Percentiles rank a stretch among this genome's conserved stretches.
Conservation (phyloP, 805 yeast species). For the Osmozyma mogii region DNA sequence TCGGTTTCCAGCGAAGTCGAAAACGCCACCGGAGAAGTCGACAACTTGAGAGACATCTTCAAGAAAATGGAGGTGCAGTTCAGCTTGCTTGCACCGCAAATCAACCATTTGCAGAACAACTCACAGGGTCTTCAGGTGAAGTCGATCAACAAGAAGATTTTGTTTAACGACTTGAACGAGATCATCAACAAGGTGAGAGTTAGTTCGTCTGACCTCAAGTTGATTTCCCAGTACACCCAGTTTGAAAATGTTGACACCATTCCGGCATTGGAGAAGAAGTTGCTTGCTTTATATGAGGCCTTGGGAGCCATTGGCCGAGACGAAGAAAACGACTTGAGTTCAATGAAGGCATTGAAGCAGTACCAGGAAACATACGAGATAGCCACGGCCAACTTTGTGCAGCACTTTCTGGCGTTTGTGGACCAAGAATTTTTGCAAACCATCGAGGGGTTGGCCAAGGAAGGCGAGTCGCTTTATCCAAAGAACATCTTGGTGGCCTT, state of each 20-base stretch:
- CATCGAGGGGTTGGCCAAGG: slow-evolving; percentile 31
- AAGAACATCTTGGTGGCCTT: slow-evolving; percentile 16
- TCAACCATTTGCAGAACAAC: slow-evolving; percentile 62
- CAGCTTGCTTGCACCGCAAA: slow-evolving; percentile 48
- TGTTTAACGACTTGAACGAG: slow-evolving; percentile 63
- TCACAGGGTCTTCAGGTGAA: slow-evolving; percentile 79
- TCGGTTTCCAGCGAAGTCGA: slow-evolving; percentile 25
- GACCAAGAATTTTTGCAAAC: slow-evolving; percentile 27
- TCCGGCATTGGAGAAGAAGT: slow-evolving; percentile 42
- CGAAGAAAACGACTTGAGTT: slow-evolving; percentile 41
- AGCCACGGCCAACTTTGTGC: slow-evolving; percentile 44
- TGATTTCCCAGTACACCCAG: slow-evolving; percentile 41
- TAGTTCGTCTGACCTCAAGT: slow-evolving; percentile 44
- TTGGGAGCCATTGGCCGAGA: slow-evolving; percentile 50
- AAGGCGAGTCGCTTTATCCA: slow-evolving; percentile 18
- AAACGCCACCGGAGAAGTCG: slow-evolving; percentile 27
- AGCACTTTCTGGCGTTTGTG: slow-evolving; percentile 34
- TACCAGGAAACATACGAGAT: slow-evolving; percentile 53
- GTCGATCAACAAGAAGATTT: slow-evolving; percentile 69
- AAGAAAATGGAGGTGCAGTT: slow-evolving; percentile 34
- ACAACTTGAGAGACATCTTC: slow-evolving; percentile 29
- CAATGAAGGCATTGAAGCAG: slow-evolving; percentile 67
- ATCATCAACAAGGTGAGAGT: slow-evolving; percentile 65
- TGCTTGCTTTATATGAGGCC: slow-evolving; percentile 55
- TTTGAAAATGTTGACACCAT: slow-evolving; percentile 39